Conservation (phyloP, 352 stramenopile species). For the Phytophthora uliginosa region DNA sequence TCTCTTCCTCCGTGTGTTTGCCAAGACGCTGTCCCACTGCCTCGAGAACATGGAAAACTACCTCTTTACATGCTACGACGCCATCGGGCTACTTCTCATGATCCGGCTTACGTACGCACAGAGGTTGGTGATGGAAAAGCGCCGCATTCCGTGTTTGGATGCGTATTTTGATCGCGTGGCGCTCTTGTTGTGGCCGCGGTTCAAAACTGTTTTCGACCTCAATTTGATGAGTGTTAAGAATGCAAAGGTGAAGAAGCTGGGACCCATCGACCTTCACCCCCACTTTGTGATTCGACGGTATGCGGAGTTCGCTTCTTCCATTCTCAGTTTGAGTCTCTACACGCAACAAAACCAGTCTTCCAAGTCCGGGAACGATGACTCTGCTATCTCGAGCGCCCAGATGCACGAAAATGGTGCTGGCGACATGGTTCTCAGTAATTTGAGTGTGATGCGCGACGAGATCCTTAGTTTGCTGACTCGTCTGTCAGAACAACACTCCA, state of each 20-base stretch:
- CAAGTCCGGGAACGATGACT: constrained; percentile 35
- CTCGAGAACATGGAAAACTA: constrained; percentile 99
- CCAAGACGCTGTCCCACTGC: constrained; percentile 95
- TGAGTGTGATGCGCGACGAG: constrained; percentile 87
- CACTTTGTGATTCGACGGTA: constrained; percentile 98
- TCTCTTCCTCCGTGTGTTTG: constrained; percentile 97
- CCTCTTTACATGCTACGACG: constrained; percentile 98
- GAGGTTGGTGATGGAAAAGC: constrained; percentile 84
- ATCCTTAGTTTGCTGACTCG: constrained; percentile 84
- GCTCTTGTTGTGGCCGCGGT: constrained; percentile 97
- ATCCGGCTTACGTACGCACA: constrained; percentile 96
- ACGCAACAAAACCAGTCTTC: constrained; percentile 52
- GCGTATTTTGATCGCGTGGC: constrained; percentile 97
- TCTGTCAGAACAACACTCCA: constrained; percentile 93
- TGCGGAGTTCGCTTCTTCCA: constrained; percentile 97
- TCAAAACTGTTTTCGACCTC: constrained; percentile 97
- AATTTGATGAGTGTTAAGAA: constrained; percentile 95
- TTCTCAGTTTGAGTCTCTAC: constrained; percentile 93
- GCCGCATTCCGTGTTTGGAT: constrained; percentile 93
- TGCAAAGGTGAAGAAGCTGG: constrained; percentile 91
- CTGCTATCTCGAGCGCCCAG: constrained; percentile 65
- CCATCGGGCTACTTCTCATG: constrained; percentile 98
- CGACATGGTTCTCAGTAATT: constrained; percentile 96
- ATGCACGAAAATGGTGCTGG: constrained; percentile 87
- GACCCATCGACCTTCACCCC: constrained; percentile 95